Base-by-base conservation (phyloP, 345 rosid genomes). In the Acer negundo region DNA sequence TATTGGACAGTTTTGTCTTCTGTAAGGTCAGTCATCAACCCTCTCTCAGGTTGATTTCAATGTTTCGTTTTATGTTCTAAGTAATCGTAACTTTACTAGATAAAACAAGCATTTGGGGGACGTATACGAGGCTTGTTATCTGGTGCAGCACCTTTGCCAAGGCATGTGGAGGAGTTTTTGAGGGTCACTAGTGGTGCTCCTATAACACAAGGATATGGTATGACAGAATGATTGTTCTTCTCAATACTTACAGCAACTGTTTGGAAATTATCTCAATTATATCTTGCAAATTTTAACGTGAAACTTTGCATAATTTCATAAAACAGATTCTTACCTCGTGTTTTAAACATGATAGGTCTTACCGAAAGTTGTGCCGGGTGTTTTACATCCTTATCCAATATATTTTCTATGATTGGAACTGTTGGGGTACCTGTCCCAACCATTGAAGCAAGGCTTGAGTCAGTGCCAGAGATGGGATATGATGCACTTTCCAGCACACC, bases 161-260 rank as follows among this genome's bases (percentile, higher is more conserved):
- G 77, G 75, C 97, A 96, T 58, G 99, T 94, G 22, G 98, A 96
- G 79, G 99, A 94, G 83, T 94, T 96, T 75, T 31, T 94, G 70
- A 84, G 98, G 85, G 94, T 96, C 82, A 88, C 89, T 19, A 86
- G 92, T 79, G 88, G 97, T 75, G 87, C 97, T 77, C 88, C 87
- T 64, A 84, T 96, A 53, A 86, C 99, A 51, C 99, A 96, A 83
- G 99, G 99, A 81, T 96, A 96, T 73, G 99, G 97, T 94, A 89
- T 76, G 85, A 12, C 4, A 67, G 19, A 64, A 23, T 11, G 56
- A 55, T 46, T 53, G 11, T 55, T 74, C 19, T 15, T 40, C 67
- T 56, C 56, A 16, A 6, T 15, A 10, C 62, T 67, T 35, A 4
- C 51, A 15, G 9, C 10, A 16, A 20, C 7, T 35, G 22, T 23